A percentile compares a stretch with the other conserved stretches of the same genome.
These are phyloP conservation scores for Rhodotorula sp. DNA, from an alignment of 1,284 basidiomycete genomes.

Conservation along the genomic window DNA sequence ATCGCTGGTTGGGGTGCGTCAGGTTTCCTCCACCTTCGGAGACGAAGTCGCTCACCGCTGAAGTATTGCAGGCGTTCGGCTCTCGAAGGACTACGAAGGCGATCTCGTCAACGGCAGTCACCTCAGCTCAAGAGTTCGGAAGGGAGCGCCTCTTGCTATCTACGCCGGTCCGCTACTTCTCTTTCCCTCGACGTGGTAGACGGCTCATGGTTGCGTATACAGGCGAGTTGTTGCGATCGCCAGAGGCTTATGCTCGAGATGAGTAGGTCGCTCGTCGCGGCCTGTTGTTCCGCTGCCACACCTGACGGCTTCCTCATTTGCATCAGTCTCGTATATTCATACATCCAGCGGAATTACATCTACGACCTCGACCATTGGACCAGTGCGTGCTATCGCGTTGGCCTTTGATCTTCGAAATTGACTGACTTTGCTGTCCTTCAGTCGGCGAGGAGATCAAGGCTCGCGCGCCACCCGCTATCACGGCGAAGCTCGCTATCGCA, in stretches of 20 bases:
- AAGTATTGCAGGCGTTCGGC: conserved; percentile 17
- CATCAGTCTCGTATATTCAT: background rate
- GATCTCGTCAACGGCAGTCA: background rate
- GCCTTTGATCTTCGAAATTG: too few species aligned
- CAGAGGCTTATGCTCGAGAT: conserved; percentile 5
- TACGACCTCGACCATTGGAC: conserved; percentile 22
- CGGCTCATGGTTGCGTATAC: background rate
- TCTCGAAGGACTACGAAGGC: background rate
- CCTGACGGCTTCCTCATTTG: too few species aligned
- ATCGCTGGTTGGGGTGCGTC: conserved; percentile 27
- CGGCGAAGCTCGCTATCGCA: background rate
- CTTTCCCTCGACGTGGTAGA: too few species aligned
- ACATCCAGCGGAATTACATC: conserved; percentile 17
- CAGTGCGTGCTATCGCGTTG: background rate
- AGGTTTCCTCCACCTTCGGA: too few species aligned
- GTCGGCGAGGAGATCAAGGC: conserved; percentile 23
- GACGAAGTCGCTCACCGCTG: too few species aligned
- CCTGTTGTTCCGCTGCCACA: too few species aligned
- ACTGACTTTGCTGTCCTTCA: background rate
- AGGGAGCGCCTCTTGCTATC: conserved; percentile 22
- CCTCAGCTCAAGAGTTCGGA: background rate
- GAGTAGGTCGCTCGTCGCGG: background rate
- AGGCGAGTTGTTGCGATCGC: conserved; percentile 16
- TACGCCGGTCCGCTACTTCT: conserved; percentile 20
- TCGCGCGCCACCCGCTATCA: background rate